Percentiles rank a stretch among this genome's conserved stretches.
Conservation (phyloP, 179 eudicot species). For the Drosera spatulata region DNA sequence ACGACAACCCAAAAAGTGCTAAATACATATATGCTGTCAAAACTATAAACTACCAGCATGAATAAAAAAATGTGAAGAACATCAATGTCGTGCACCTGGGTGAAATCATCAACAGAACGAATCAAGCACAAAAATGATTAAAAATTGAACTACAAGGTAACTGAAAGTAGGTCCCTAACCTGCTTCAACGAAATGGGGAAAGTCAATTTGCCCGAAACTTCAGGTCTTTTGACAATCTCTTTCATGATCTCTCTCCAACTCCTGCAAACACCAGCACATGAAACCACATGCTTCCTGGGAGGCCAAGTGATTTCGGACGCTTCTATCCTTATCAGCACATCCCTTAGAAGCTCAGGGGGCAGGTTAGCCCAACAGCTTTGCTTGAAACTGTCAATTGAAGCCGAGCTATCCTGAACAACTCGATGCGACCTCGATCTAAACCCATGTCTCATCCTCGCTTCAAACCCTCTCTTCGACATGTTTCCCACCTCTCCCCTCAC, state of each 20-base stretch:
- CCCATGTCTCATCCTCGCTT: constrained; percentile 38
- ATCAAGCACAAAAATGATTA: too few relatives aligned
- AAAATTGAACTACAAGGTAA: too few relatives aligned
- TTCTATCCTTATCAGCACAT: constrained; percentile 73
- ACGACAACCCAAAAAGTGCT: too few relatives aligned
- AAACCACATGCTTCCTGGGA: constrained; percentile 49
- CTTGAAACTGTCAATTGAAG: constrained; percentile 37
- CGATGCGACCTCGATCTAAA: constrained; percentile 66
- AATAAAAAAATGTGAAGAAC: too few relatives aligned
- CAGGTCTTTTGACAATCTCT: constrained; percentile 58
- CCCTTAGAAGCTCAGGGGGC: constrained; percentile 83
- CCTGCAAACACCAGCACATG: constrained; percentile 82
- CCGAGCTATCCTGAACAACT: constrained; percentile 44
- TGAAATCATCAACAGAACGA: too few relatives aligned
- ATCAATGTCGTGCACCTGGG: too few relatives aligned
- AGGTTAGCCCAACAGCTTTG: constrained; percentile 88
- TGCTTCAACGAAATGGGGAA: constrained; percentile 90
- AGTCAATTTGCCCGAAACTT: constrained; percentile 57
- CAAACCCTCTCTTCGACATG: constrained; percentile 61
- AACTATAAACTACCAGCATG: too few relatives aligned
- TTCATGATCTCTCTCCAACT: constrained; percentile 88
- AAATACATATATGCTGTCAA: too few relatives aligned
- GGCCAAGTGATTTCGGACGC: constrained; percentile 67
- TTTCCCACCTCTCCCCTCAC: constrained; percentile 72
- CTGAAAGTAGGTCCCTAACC: too few relatives aligned